phyloP scores from a whole-genome alignment of 495 filamentous ascomycete genomes.

The Talaromyces stipitatus region DNA sequence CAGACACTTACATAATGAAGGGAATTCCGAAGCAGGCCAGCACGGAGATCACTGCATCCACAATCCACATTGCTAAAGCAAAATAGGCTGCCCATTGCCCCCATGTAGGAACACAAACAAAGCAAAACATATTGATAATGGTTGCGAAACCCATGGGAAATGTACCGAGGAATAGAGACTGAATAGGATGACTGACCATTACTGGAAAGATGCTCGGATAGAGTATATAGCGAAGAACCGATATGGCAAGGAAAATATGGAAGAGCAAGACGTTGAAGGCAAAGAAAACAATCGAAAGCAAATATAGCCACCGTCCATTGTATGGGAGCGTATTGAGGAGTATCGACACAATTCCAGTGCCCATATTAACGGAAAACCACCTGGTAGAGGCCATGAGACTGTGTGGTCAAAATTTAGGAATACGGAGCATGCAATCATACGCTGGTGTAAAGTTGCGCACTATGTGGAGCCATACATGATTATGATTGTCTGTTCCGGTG shows the following conservation, averaged over 20 bases:
- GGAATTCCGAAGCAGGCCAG: constrained; percentile 16
- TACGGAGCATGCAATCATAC: no score
- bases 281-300: constrained; percentile 47
- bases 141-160: constrained; percentile 54
- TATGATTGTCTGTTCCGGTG: no score
- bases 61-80: constrained; percentile 42
- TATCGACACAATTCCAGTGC: constrained; percentile 57
- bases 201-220: constrained; percentile 43
- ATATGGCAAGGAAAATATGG: constrained; percentile 25
- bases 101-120: constrained; percentile 40
- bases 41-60: constrained; percentile 39
- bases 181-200: constrained; percentile 44
- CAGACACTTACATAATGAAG: neutral
- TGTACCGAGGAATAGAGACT: constrained; percentile 47
- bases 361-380: constrained; percentile 55
- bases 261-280: constrained; percentile 49
- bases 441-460: no score
- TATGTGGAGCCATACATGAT: no score
- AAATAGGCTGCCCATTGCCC: constrained; percentile 20
- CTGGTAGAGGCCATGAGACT: no score
- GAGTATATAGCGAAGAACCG: constrained; percentile 45
- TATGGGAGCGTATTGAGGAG: constrained; percentile 51
- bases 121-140: constrained; percentile 44
- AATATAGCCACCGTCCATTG: constrained; percentile 45
- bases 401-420: no score